phyloP scores from a whole-genome alignment of 1,139 yeast genomes.

The Sugiyamaella castrensis region DNA sequence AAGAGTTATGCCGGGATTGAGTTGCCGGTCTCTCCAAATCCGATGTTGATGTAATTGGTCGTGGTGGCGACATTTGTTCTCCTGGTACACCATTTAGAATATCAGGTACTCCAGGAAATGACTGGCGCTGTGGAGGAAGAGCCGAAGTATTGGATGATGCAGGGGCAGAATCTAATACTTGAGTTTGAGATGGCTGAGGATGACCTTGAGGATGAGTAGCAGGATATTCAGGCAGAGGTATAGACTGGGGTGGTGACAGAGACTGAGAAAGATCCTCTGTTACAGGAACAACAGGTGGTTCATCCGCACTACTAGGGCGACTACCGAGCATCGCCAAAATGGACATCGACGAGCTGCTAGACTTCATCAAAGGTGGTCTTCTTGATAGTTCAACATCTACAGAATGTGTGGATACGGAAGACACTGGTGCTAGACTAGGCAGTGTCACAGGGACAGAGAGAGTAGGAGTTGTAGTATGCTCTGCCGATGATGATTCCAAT shows the following conservation, averaged over 20 bases:
- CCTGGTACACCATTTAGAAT: neutral
- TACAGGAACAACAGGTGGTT: neutral
- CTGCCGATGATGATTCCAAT: too few relatives aligned
- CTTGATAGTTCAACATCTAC: too few relatives aligned
- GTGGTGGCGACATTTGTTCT: neutral
- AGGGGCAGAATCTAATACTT: neutral
- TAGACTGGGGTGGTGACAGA: slow-evolving; percentile 1
- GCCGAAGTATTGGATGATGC: neutral
- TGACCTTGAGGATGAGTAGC: neutral
- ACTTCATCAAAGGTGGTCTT: neutral
- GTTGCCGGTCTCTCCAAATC: neutral
- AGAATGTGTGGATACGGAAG: too few relatives aligned
- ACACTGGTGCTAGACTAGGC: too few relatives aligned
- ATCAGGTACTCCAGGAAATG: neutral
- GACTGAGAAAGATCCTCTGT: neutral
- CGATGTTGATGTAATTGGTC: neutral
- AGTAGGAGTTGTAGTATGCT: too few relatives aligned
- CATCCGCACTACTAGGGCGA: slow-evolving; percentile 1
- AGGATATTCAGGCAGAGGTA: neutral
- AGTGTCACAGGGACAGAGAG: too few relatives aligned
- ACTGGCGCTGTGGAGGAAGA: too few relatives aligned
- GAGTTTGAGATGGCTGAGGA: neutral
- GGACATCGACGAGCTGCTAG: slow-evolving; percentile 22
- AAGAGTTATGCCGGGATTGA: slow-evolving; percentile 15
- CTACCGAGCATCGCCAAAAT: slow-evolving; percentile 22